Evolutionary conservation across 1,284 basidiomycete genomes (phyloP), one percentile per base, ranked within the genome.

Genomic region (Boletus semigastroideus): DNA sequence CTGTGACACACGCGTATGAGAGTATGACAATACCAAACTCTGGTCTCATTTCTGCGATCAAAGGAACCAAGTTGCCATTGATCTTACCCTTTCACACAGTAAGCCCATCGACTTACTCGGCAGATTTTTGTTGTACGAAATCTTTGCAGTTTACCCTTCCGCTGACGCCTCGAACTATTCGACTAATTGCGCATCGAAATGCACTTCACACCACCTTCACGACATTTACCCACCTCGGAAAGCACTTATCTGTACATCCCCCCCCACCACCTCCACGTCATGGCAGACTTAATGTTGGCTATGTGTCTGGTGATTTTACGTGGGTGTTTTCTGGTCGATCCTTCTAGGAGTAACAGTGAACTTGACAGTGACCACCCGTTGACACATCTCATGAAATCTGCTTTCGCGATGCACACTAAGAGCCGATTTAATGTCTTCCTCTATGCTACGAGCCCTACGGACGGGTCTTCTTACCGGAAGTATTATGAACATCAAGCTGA

Each of bases 61-160:
- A 72, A 31, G 61, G 69, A 14, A 77, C 78, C 6, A 66, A 67
- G 9, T 68, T 81, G 2, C 80, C 82, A 2, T 75, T 78, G 11
- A 78, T 84, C 33, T 63, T 85, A 17, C 83, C 82, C 2, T 84
- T 85, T 64, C 78, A 82, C 59, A 82, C 76, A 56, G 77, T 78
- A 54, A 51, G 74, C 48, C 19, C 27, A 6, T 33, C 11, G 3
- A 34, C 34, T 38, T 8, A 10, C 43, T 47, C 12, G 8, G 39
- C 5, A 14, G 36, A 25, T 45, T 27, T 17, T 13, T 28, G 11
- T 16, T 48, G 27, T 19, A 51, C 25, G 22, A 46, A n/a, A 34
- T 28, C 13, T 57, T 48, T 14, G 37, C 53, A 82, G 69, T 85
- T 85, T 65, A 82, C 79, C 6, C 78, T 82, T 52, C 78, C 82